These are phyloP conservation scores for Podospora anserina DNA, from an alignment of 495 filamentous ascomycete species.

Conservation along the genomic window DNA sequence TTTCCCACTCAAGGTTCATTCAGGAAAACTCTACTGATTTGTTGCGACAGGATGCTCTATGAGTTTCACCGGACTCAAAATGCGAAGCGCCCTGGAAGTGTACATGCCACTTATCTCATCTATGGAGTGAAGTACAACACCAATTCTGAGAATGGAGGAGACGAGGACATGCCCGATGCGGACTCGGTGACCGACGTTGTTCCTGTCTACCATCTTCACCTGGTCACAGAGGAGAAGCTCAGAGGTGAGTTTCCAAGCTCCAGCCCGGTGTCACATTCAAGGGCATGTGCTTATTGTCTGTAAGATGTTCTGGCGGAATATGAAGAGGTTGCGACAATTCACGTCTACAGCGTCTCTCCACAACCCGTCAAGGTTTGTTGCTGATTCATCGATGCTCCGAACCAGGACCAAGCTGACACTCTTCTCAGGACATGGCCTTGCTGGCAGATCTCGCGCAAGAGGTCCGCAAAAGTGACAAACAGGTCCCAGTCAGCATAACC, in stretches of 20 bases:
- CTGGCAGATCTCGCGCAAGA: constrained; percentile 69
- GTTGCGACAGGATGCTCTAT: constrained; percentile 69
- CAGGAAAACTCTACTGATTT: background rate
- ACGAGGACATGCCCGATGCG: constrained; percentile 72
- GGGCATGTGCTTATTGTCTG: constrained; percentile 15
- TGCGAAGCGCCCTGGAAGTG: constrained; percentile 63
- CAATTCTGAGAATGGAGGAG: constrained; percentile 39
- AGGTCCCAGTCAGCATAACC: constrained; percentile 30
- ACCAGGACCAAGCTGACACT: background rate
- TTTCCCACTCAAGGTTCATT: background rate
- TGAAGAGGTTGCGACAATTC: constrained; percentile 67
- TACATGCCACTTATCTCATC: constrained; percentile 87
- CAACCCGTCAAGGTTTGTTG: constrained; percentile 57
- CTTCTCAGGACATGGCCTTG: constrained; percentile 60
- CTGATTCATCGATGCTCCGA: background rate
- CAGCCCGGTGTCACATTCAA: background rate
- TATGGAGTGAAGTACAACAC: constrained; percentile 54
- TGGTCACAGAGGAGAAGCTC: constrained; percentile 77
- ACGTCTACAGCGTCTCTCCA: constrained; percentile 82
- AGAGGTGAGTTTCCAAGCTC: constrained; percentile 49
- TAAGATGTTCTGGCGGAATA: constrained; percentile 67
- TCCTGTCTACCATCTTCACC: constrained; percentile 57
- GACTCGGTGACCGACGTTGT: constrained; percentile 41
- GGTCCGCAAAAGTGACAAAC: constrained; percentile 36
- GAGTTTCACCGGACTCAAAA: constrained; percentile 84